phyloP scores from a whole-genome alignment of 2,329 filamentous ascomycete species.

The Neofusicoccum parvum region DNA sequence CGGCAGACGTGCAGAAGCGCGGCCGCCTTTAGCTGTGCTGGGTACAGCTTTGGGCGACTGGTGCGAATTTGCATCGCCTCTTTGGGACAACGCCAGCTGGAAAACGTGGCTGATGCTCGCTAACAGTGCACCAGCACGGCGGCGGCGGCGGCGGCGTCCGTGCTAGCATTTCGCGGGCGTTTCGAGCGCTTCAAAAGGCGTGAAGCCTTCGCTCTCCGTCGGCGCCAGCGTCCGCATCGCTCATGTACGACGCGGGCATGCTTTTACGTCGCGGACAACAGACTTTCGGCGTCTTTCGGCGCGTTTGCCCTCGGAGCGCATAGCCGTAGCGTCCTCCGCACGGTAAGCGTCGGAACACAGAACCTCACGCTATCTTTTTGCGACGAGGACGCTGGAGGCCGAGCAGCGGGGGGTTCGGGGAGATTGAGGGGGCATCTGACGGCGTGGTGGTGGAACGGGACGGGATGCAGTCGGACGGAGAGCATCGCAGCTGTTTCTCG shows the following conservation, averaged over 20 bases:
- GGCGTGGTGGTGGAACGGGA: neutral
- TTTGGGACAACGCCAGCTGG: neutral
- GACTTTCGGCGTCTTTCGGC: conserved; percentile 11
- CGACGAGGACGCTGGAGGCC: neutral
- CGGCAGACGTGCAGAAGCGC: neutral
- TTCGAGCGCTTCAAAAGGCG: neutral
- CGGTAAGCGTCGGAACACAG: neutral
- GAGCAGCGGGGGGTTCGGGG: neutral
- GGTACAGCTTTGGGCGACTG: neutral
- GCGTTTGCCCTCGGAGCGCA: neutral
- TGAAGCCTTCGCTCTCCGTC: neutral
- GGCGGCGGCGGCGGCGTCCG: neutral
- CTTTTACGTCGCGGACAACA: neutral
- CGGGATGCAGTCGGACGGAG: neutral
- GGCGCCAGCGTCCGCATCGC: neutral
- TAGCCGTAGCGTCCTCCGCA: neutral
- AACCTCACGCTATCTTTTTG: neutral
- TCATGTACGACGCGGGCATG: neutral
- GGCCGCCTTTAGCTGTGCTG: neutral
- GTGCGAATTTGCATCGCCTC: neutral
- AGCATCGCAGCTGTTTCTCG: neutral
- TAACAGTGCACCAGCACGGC: neutral
- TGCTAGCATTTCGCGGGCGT: neutral
- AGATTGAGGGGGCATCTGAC: neutral
- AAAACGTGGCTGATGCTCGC: neutral